Conservation (phyloP, 352 stramenopile species). For the Aphanomyces stellatus region DNA sequence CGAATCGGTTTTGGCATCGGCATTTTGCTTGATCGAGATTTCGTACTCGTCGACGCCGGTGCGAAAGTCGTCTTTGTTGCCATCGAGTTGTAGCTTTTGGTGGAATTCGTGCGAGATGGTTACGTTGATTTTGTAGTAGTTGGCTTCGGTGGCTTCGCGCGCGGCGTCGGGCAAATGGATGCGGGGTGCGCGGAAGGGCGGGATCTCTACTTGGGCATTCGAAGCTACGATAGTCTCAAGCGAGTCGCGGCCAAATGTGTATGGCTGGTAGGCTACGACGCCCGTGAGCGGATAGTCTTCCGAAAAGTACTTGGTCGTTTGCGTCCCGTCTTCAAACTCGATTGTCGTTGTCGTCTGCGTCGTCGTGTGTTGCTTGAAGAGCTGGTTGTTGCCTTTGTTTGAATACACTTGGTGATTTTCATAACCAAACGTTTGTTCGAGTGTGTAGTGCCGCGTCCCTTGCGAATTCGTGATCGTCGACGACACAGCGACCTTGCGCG, state of each 20-base stretch:
- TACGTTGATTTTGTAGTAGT: constrained; percentile 22
- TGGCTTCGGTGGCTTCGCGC: not conserved
- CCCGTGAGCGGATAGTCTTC: constrained; percentile 50
- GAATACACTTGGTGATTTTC: constrained; percentile 44
- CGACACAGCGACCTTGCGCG: constrained; percentile 33
- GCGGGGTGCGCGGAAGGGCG: constrained; percentile 19
- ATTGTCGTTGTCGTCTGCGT: constrained; percentile 31
- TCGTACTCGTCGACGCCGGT: constrained; percentile 24
- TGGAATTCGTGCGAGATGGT: constrained; percentile 38
- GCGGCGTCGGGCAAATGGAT: not conserved
- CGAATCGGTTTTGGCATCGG: constrained; percentile 28
- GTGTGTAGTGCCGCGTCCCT: constrained; percentile 42
- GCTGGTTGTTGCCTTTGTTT: constrained; percentile 35
- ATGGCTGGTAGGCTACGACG: constrained; percentile 35
- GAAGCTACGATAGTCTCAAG: not conserved
- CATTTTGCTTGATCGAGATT: constrained; percentile 27
- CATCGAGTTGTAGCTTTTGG: constrained; percentile 18
- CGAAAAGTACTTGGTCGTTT: not conserved
- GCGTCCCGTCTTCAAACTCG: constrained; percentile 6
- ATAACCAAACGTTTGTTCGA: constrained; percentile 38
- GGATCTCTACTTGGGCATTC: constrained; percentile 27
- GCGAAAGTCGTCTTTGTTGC: constrained; percentile 22
- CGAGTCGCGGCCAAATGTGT: not conserved
- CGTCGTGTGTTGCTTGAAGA: constrained; percentile 34
- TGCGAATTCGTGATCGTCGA: constrained; percentile 50